A percentile compares a stretch with the other conserved stretches of the same genome.
These are phyloP conservation scores for Melampsora allii-populina DNA, from an alignment of 1,284 basidiomycete species.

Conservation along the genomic window DNA sequence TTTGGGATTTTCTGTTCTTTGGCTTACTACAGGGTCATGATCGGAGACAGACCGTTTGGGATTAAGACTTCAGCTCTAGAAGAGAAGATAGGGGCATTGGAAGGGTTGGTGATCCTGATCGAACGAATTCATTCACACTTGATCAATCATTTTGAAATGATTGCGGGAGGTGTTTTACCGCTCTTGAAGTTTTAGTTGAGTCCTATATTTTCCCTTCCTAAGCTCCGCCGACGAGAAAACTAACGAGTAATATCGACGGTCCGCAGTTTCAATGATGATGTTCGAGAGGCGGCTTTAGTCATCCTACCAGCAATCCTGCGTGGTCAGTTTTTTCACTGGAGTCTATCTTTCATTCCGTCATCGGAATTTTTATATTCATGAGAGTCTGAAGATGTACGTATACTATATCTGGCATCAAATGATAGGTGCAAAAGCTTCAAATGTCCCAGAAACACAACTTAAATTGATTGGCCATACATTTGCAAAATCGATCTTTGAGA, in stretches of 20 bases:
- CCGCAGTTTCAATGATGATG: constrained; percentile 34
- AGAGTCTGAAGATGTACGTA: too few species aligned
- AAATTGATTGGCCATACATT: too few species aligned
- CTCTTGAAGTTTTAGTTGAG: constrained; percentile 37
- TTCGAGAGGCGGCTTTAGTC: constrained; percentile 24
- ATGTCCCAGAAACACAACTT: too few species aligned
- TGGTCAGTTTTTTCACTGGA: constrained; percentile 10
- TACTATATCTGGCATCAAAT: too few species aligned
- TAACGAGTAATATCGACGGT: too few species aligned
- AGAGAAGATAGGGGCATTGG: constrained; percentile 22
- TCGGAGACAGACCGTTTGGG: constrained; percentile 33
- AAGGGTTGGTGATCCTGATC: constrained; percentile 21
- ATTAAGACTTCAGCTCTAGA: constrained; percentile 29
- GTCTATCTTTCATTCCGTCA: too few species aligned
- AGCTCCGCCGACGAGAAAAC: too few species aligned
- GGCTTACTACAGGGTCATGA: constrained; percentile 11
- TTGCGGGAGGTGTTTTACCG: constrained; percentile 33
- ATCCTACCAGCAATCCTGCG: constrained; percentile 27
- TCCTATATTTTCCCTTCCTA: not conserved
- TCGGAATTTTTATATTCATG: too few species aligned
- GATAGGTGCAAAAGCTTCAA: too few species aligned
- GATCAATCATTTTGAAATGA: constrained; percentile 35
- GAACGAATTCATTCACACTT: constrained; percentile 6
- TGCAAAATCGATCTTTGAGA: too few species aligned
- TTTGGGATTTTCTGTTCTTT: not conserved